phyloP scores from a whole-genome alignment of 164 flowering plant genomes.

The Liquidambar formosana region DNA sequence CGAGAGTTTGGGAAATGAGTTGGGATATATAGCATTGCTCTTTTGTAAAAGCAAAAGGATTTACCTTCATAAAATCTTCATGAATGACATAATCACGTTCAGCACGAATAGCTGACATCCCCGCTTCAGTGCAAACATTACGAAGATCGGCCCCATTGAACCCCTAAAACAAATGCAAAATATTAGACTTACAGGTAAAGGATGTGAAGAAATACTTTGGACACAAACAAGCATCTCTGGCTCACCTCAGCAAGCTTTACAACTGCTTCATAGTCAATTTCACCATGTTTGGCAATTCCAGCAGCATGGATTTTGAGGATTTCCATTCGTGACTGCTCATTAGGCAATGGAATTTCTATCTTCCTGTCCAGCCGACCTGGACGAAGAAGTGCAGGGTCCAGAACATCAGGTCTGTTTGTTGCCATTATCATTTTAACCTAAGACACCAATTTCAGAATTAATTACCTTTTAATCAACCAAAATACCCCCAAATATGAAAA shows the following conservation, averaged over 20 bases:
- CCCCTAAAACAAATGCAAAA: slow-evolving; percentile 43
- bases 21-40: too few relatives aligned
- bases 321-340: slow-evolving; percentile 90
- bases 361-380: slow-evolving; percentile 92
- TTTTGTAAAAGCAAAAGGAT: background rate
- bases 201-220: too few relatives aligned
- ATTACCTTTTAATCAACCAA: background rate
- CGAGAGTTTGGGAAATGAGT: too few relatives aligned
- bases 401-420: slow-evolving; percentile 92
- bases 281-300: slow-evolving; percentile 96
- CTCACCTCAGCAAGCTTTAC: slow-evolving; percentile 95
- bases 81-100: slow-evolving; percentile 96
- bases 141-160: slow-evolving; percentile 98
- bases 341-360: slow-evolving; percentile 91
- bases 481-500: background rate
- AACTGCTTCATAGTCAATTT: slow-evolving; percentile 93
- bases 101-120: slow-evolving; percentile 95
- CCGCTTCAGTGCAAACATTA: slow-evolving; percentile 97
- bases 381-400: slow-evolving; percentile 96
- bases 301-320: slow-evolving; percentile 93
- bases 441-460: background rate
- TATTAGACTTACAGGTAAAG: too few relatives aligned
- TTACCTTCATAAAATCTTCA: slow-evolving; percentile 99
- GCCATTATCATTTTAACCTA: slow-evolving; percentile 99
- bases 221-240: background rate